A percentile compares a stretch with the other conserved stretches of the same genome.
Conservation (phyloP, 2,329 filamentous ascomycete genomes). For the Zalaria sp. region DNA sequence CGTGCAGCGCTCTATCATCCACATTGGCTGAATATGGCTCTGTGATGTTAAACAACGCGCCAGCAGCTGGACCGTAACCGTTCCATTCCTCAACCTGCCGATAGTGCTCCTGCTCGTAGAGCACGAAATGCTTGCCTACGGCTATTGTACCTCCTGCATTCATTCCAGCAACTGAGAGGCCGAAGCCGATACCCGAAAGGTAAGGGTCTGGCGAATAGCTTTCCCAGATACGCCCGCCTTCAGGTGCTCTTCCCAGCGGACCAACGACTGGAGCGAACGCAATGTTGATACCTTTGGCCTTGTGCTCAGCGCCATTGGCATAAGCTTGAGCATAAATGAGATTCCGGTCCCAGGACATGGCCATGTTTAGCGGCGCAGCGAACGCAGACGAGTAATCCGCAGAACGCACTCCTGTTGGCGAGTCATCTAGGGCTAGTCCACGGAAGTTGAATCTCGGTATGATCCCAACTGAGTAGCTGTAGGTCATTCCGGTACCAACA, state of each 20-base stretch:
- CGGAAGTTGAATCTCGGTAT: conserved; percentile 19
- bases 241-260: conserved; percentile 26
- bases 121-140: conserved; percentile 40
- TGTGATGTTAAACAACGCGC: background rate
- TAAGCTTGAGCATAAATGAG: conserved; percentile 33
- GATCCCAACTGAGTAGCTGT: conserved; percentile 28
- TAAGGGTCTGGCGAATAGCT: conserved; percentile 25
- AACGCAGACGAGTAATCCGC: conserved; percentile 25
- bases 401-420: conserved; percentile 17
- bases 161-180: conserved; percentile 23
- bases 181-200: conserved; percentile 26
- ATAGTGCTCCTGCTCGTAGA: conserved; percentile 45
- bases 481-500: conserved; percentile 55
- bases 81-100: conserved; percentile 17
- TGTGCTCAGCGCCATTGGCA: conserved; percentile 29
- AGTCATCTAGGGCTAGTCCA: conserved; percentile 23
- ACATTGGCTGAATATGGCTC: conserved; percentile 3
- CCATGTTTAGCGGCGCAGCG: conserved; percentile 16
- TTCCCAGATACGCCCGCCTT: conserved; percentile 30
- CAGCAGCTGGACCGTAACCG: conserved; percentile 10
- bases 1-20: conserved; percentile 15
- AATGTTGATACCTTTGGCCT: conserved; percentile 5
- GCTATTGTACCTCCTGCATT: conserved; percentile 27
- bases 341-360: conserved; percentile 25
- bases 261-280: conserved; percentile 13